These are phyloP conservation scores for Pseudocohnilembus persalinus DNA, from an alignment of 169 alveolate species.

Conservation along the genomic window DNA sequence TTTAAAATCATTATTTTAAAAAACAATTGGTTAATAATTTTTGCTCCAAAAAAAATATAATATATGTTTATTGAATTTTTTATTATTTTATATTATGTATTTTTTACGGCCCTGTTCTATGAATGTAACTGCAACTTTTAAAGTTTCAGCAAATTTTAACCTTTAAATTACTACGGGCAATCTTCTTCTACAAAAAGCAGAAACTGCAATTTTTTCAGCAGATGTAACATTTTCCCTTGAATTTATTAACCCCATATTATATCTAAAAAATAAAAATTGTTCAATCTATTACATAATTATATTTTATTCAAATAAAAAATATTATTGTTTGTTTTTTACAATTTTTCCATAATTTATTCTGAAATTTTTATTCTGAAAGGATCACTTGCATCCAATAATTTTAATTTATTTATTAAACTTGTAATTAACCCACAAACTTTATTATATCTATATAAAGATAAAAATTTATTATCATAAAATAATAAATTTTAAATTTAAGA, in stretches of 20 bases:
- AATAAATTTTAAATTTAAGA: not conserved
- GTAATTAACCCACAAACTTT: slow-evolving; percentile 94
- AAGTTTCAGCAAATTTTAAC: slow-evolving; percentile 92
- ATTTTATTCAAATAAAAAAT: not conserved
- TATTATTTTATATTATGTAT: not conserved
- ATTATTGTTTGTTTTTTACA: slow-evolving; percentile 61
- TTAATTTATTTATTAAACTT: slow-evolving; percentile 88
- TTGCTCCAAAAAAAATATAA: not conserved
- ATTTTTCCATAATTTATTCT: slow-evolving; percentile 90
- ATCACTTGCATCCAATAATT: slow-evolving; percentile 93
- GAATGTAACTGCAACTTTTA: slow-evolving; percentile 93
- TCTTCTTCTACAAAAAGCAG: slow-evolving; percentile 97
- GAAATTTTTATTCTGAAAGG: slow-evolving; percentile 93
- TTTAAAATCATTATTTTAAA: too few species aligned
- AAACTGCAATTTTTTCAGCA: slow-evolving; percentile 92
- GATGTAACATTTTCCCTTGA: slow-evolving; percentile 87
- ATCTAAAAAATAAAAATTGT: slow-evolving; percentile 30
- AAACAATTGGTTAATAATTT: too few species aligned
- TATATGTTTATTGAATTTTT: not conserved
- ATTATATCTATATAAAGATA: slow-evolving; percentile 83
- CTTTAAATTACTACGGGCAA: slow-evolving; percentile 94
- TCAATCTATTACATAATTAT: too few species aligned
- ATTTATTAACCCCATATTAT: slow-evolving; percentile 94
- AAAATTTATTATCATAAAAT: not conserved
- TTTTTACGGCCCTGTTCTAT: slow-evolving; percentile 96